Conservation (phyloP, 2,329 filamentous ascomycete genomes). For the Aspergillus sp. region DNA sequence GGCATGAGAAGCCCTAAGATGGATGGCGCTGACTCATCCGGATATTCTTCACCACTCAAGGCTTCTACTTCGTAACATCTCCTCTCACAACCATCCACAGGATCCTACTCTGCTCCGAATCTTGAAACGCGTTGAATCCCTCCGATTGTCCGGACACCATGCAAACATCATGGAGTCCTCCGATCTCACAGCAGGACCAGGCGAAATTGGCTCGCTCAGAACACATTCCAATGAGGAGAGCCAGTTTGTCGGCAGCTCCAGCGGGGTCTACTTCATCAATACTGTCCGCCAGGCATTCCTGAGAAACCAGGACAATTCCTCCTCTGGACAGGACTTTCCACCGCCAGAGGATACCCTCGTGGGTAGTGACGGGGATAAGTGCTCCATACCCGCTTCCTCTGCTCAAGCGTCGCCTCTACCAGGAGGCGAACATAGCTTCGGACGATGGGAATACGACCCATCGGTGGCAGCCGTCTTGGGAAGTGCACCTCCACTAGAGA, state of each 20-base stretch:
- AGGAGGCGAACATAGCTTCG: conserved; percentile 10
- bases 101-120: not conserved
- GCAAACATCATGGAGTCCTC: conserved; percentile 25
- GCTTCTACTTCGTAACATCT: no score
- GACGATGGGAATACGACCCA: conserved; percentile 29
- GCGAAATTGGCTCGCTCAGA: conserved; percentile 42
- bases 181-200: conserved; percentile 25
- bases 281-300: conserved; percentile 54
- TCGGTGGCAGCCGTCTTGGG: conserved; percentile 24
- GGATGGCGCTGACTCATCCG: no score
- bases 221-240: conserved; percentile 45
- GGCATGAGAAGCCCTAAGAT: no score
- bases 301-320: conserved; percentile 24
- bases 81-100: no score
- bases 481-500: conserved; percentile 24
- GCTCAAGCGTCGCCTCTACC: conserved; percentile 4
- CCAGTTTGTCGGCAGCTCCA: conserved; percentile 53
- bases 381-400: conserved; percentile 10
- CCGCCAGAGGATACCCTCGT: conserved; percentile 29
- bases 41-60: no score
- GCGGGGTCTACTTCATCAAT: conserved; percentile 54
- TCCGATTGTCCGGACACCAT: conserved; percentile 10
- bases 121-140: not conserved
- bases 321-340: conserved; percentile 24
- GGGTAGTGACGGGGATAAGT: conserved; percentile 21